Evolutionary conservation across 805 yeast genomes (phyloP), one percentile per base, ranked within the genome.

Genomic region (Wickerhamiella nectarea): DNA sequence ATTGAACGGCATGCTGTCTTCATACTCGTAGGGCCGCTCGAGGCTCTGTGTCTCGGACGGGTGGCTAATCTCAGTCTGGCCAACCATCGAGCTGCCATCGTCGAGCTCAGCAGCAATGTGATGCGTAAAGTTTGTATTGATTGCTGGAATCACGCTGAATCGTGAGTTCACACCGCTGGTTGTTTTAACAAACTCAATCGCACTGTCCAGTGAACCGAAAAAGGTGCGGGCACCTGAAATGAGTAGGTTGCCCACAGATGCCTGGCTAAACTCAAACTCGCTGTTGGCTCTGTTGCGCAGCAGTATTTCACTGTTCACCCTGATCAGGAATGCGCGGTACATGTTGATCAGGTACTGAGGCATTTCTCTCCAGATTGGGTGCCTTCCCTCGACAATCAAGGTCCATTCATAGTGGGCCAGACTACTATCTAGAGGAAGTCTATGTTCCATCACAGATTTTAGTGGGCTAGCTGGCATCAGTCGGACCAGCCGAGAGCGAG

Each of bases 41-140:
- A 21, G 24, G 24, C 18, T 24, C 9, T 12, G 3, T 12, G 26
- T 5, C n/a, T 20, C 19, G n/a, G 36, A 25, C 1, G 97, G 97
- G 61, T 87, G 97, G 1, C 95, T 84, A 9, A 87, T 87, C 56
- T 86, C 94, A 3, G 89, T 79, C 59, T 87, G 97, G 10, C 97
- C 97, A 0, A 87, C 80, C 28, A 87, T 78, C 2, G 80, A 66
- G 3, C 71, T 66, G 2, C 93, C 94, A 59, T 83, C 73, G 26
- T 65, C 63, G 36, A 87, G 65, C 22, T 71, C 52, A 0, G 95
- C 95, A 40, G 89, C 77, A 21, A 87, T 85, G 54, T 86, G 94
- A 51, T 84, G 83, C 12, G 87, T 76, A 63, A 81, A 82, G 53
- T 80, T 83, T 7, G 94, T 81, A 55, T 81, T 84, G 33, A 86